These are phyloP conservation scores for Cyclotella choctawhatcheeana DNA, from an alignment of 108 stramenopile genomes.

Conservation along the genomic window DNA sequence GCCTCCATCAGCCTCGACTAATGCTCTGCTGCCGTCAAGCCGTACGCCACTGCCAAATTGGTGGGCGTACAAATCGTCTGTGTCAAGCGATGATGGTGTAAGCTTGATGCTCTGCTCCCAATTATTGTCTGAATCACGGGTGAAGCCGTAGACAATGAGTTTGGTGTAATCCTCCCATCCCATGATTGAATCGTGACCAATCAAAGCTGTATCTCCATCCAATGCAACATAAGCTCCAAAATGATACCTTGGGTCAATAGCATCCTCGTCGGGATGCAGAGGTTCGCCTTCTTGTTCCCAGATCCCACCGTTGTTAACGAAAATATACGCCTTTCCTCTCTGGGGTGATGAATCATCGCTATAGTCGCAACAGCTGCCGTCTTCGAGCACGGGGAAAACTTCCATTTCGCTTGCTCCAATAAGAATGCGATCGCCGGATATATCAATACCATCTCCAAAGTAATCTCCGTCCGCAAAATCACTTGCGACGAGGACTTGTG, in stretches of 20 bases:
- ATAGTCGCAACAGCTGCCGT: neutral
- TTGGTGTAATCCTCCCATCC: neutral
- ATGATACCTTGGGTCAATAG: neutral
- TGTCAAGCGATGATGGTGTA: neutral
- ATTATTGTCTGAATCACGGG: neutral
- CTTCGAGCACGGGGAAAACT: neutral
- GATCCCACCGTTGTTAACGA: neutral
- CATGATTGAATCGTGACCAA: neutral
- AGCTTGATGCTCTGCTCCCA: neutral
- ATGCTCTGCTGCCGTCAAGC: neutral
- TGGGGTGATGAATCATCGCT: neutral
- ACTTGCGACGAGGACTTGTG: neutral
- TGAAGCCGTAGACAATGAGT: slow-evolving; percentile 8
- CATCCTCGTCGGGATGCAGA: neutral
- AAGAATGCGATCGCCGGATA: slow-evolving; percentile 4
- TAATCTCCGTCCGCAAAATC: slow-evolving; percentile 14
- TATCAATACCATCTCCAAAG: neutral
- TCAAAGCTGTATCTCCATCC: slow-evolving; percentile 12
- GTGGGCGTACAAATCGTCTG: neutral
- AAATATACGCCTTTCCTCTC: slow-evolving; percentile 11
- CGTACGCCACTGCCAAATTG: slow-evolving; percentile 3
- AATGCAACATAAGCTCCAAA: slow-evolving; percentile 16
- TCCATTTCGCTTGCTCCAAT: neutral
- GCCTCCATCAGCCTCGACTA: neutral
- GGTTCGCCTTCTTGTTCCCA: slow-evolving; percentile 1